Evolutionary conservation across 352 stramenopile species (phyloP).

Genomic region (Achlya hypogyna): DNA sequence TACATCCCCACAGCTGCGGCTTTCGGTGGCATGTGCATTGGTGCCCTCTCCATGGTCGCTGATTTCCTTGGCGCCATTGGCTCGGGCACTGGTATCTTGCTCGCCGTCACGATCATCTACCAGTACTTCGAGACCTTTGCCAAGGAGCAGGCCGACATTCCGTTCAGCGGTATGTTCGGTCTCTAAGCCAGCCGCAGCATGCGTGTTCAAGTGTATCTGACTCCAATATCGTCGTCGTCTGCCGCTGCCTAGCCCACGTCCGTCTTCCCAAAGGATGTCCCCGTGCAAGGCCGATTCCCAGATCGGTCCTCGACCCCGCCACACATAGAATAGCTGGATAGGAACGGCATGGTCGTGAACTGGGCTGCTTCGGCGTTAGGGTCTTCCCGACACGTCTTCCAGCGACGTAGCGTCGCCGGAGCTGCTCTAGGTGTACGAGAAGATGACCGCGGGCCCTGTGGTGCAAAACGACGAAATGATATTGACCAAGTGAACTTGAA

Average conservation of each 20-base stretch:
- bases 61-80: constrained; percentile 98
- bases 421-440: neutral
- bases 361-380: neutral
- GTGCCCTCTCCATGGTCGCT: constrained; percentile 95
- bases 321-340: neutral
- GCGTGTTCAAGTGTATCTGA: neutral
- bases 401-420: neutral
- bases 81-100: constrained; percentile 96
- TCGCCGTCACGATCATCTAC: constrained; percentile 99
- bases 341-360: neutral
- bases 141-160: constrained; percentile 86
- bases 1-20: constrained; percentile 98
- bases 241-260: no score
- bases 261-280: neutral
- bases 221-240: neutral
- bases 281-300: neutral
- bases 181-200: constrained; percentile 48
- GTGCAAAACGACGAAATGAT: no score
- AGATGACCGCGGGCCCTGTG: no score
- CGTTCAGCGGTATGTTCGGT: constrained; percentile 53
- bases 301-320: neutral
- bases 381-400: neutral
- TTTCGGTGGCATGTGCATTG: constrained; percentile 99
- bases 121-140: constrained; percentile 98
- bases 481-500: no score